Conservation (phyloP, 495 filamentous ascomycete genomes). For the Hypomontagnella monticulosa region DNA sequence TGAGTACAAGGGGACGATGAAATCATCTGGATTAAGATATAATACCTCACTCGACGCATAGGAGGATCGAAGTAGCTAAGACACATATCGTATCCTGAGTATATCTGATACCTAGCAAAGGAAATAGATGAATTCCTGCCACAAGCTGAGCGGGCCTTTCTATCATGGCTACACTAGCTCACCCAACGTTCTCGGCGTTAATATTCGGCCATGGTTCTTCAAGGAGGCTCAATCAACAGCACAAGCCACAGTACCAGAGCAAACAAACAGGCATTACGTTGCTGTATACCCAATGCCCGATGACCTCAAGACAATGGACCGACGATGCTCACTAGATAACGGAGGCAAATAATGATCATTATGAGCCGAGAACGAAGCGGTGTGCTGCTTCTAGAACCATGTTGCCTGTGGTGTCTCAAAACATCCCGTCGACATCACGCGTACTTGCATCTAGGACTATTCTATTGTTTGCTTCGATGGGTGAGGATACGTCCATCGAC, state of each 20-base stretch:
- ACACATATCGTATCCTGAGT: no score
- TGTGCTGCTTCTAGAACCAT: slow-evolving; percentile 4
- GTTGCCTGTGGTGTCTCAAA: slow-evolving; percentile 14
- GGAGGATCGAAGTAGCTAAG: no score
- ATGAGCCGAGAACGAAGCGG: not conserved
- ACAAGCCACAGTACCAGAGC: not conserved
- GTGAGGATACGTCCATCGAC: not conserved
- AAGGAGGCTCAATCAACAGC: not conserved
- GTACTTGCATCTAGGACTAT: slow-evolving; percentile 17
- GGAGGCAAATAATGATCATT: not conserved
- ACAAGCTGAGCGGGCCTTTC: slow-evolving; percentile 14
- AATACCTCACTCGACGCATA: no score
- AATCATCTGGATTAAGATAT: no score
- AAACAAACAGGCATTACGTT: slow-evolving; percentile 10
- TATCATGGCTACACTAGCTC: slow-evolving; percentile 12
- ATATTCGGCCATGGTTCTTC: not conserved
- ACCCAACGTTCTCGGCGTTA: not conserved
- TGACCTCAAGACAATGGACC: not conserved
- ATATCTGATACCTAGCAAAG: no score
- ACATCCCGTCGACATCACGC: not conserved
- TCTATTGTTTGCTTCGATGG: slow-evolving; percentile 19
- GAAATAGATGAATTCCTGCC: slow-evolving; percentile 1
- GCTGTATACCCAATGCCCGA: not conserved
- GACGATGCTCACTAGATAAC: not conserved
- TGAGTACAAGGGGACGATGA: no score